A percentile compares a stretch with the other conserved stretches of the same genome.
Evolutionary conservation across 2,329 filamentous ascomycete genomes (phyloP).

Genomic region (Talaromyces verruculosus): DNA sequence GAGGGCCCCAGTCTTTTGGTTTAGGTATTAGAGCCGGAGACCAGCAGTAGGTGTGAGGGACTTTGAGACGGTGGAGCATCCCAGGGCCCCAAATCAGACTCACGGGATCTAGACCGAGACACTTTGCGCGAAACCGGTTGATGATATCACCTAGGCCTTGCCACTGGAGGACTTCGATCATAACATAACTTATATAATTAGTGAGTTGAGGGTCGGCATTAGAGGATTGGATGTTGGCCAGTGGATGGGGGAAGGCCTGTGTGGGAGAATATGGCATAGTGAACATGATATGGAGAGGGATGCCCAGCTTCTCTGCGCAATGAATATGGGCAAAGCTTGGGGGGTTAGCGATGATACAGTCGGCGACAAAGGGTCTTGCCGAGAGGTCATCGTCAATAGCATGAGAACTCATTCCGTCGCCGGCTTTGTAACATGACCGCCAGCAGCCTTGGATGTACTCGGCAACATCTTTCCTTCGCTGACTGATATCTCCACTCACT

Average conservation of each 20-base stretch:
- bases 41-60: constrained; percentile 17
- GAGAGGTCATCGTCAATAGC: neutral
- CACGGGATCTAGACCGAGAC: constrained; percentile 44
- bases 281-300: constrained; percentile 55
- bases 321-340: constrained; percentile 55
- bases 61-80: constrained; percentile 7
- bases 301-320: constrained; percentile 51
- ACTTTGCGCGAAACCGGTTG: constrained; percentile 43
- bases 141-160: constrained; percentile 45
- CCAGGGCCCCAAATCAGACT: constrained; percentile 10
- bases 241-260: constrained; percentile 47
- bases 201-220: constrained; percentile 31
- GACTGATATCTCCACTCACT: neutral
- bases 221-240: constrained; percentile 48
- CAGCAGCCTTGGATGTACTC: constrained; percentile 15
- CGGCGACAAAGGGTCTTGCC: constrained; percentile 52
- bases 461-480: constrained; percentile 14
- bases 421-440: constrained; percentile 18
- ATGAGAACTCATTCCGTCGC: neutral
- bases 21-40: constrained; percentile 39
- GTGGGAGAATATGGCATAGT: constrained; percentile 51
- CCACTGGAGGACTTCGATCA: constrained; percentile 14
- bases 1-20: constrained; percentile 40
- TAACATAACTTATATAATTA: constrained; percentile 12
- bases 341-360: constrained; percentile 57